Evolutionary conservation across 1,284 basidiomycete species (phyloP).

Genomic region (Ustilago crameri): DNA sequence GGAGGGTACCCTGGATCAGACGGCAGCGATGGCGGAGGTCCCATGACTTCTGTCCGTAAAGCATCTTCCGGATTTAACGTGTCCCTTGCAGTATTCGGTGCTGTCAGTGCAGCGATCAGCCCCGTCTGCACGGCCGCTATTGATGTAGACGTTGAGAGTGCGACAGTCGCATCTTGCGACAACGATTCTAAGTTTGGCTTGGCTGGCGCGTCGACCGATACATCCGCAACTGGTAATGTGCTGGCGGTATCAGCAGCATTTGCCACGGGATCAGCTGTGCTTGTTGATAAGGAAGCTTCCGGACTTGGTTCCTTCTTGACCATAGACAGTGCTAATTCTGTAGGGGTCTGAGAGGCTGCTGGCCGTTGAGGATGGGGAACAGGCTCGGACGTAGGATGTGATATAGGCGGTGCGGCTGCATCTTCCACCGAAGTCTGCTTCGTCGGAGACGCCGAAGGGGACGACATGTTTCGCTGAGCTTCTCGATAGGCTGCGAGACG

Average conservation of each 20-base stretch:
- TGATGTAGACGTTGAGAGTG: neutral
- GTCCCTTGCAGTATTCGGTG: neutral
- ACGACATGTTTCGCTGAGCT: conserved; percentile 28
- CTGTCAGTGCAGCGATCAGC: conserved; percentile 14
- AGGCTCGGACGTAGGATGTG: neutral
- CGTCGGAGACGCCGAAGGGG: conserved; percentile 5
- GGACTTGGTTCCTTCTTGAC: conserved; percentile 12
- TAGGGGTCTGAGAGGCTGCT: neutral
- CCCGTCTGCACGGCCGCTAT: conserved; percentile 2
- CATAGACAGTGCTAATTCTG: neutral
- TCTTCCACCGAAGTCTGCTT: conserved; percentile 3
- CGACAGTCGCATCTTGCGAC: neutral
- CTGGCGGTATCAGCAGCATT: neutral
- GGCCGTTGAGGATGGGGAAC: neutral
- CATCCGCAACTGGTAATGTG: conserved; percentile 10
- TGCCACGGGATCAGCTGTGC: neutral
- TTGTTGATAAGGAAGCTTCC: neutral
- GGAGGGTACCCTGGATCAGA: conserved; percentile 41
- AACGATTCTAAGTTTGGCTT: neutral
- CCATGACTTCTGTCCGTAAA: conserved; percentile 49
- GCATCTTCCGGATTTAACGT: conserved; percentile 11
- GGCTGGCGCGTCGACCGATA: conserved; percentile 10
- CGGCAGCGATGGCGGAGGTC: conserved; percentile 45
- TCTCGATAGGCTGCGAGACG: conserved; percentile 24
- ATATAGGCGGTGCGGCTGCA: neutral